Percentiles rank a stretch among this genome's conserved stretches.
phyloP scores from a whole-genome alignment of 768 basidiomycete species.

The Boletus bicolor region DNA sequence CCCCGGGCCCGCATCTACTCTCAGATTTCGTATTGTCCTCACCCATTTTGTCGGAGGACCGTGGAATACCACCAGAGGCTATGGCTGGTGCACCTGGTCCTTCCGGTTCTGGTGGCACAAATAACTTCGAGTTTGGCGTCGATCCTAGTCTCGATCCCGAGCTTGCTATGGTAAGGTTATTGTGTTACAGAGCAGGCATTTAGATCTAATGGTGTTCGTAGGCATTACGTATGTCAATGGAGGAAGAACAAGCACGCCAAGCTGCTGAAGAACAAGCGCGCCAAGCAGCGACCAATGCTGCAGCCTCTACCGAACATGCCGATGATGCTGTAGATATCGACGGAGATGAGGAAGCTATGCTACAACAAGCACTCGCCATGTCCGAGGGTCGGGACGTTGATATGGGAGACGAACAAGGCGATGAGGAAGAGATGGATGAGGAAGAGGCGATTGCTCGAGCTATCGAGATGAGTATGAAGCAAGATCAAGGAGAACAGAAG shows the following conservation, averaged over 20 bases:
- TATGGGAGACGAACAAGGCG: conserved; percentile 46
- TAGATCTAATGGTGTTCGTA: conserved; percentile 29
- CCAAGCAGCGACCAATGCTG: conserved; percentile 26
- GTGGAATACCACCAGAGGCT: conserved; percentile 63
- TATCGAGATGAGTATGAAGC: conserved; percentile 91
- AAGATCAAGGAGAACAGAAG: conserved; percentile 46
- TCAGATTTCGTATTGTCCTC: conserved; percentile 83
- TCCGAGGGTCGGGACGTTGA: conserved; percentile 58
- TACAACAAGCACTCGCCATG: conserved; percentile 75
- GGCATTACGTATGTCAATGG: conserved; percentile 97
- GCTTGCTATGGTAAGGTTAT: conserved; percentile 78
- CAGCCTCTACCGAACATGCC: conserved; percentile 21
- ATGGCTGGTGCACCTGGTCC: conserved; percentile 51
- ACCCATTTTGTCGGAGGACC: conserved; percentile 77
- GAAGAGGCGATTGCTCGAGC: conserved; percentile 90
- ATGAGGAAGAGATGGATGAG: conserved; percentile 73
- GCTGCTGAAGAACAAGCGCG: conserved; percentile 41
- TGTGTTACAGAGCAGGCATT: not conserved
- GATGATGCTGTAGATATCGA: conserved; percentile 46
- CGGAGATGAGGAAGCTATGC: conserved; percentile 73
- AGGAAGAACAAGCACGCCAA: conserved; percentile 85
- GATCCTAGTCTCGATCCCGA: conserved; percentile 97
- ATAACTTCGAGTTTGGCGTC: conserved; percentile 82
- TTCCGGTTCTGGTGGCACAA: conserved; percentile 45
- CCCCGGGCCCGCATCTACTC: conserved; percentile 74